Percentiles rank a stretch among this genome's conserved stretches.
Evolutionary conservation across 2,329 filamentous ascomycete species (phyloP).

Genomic region (Metarhizium album): DNA sequence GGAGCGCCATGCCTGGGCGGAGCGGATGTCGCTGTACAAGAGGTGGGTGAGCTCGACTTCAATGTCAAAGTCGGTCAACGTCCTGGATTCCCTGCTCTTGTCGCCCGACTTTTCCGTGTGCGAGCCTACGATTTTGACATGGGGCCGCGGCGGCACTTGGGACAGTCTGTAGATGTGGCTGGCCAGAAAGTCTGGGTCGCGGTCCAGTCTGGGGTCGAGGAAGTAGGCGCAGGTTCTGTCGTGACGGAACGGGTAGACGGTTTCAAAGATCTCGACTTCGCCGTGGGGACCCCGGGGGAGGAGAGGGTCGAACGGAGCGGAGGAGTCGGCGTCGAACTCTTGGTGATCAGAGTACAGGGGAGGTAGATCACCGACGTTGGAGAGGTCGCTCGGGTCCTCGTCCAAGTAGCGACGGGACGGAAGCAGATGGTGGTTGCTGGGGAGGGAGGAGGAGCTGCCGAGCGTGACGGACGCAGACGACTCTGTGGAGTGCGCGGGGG

Average conservation of each 20-base stretch:
- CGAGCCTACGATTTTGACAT: constrained; percentile 40
- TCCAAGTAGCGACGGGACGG: constrained; percentile 23
- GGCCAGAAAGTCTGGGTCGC: constrained; percentile 32
- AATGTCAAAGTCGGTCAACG: constrained; percentile 48
- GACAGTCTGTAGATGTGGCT: constrained; percentile 33
- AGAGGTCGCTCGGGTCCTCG: constrained; percentile 24
- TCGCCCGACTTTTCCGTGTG: constrained; percentile 25
- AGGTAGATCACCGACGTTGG: constrained; percentile 32
- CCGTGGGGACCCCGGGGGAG: constrained; percentile 11
- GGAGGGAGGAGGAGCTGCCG: constrained; percentile 10
- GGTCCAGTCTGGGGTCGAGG: constrained; percentile 34
- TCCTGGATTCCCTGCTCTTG: constrained; percentile 18
- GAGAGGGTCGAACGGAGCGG: constrained; percentile 14
- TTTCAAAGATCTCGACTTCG: constrained; percentile 6
- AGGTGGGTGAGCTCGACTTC: constrained; percentile 48
- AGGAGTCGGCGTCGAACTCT: constrained; percentile 7
- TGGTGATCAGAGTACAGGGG: constrained; percentile 33
- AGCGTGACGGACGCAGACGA: constrained; percentile 17
- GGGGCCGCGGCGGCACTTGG: constrained; percentile 39
- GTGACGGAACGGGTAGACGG: constrained; percentile 17
- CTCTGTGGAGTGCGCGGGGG: constrained; percentile 14
- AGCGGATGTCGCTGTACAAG: constrained; percentile 35
- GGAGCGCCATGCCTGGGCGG: constrained; percentile 28
- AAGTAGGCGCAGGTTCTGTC: constrained; percentile 27
- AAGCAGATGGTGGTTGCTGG: background rate